Base-by-base conservation (phyloP, 2,329 filamentous ascomycete species). In the Epichloe sibirici region DNA sequence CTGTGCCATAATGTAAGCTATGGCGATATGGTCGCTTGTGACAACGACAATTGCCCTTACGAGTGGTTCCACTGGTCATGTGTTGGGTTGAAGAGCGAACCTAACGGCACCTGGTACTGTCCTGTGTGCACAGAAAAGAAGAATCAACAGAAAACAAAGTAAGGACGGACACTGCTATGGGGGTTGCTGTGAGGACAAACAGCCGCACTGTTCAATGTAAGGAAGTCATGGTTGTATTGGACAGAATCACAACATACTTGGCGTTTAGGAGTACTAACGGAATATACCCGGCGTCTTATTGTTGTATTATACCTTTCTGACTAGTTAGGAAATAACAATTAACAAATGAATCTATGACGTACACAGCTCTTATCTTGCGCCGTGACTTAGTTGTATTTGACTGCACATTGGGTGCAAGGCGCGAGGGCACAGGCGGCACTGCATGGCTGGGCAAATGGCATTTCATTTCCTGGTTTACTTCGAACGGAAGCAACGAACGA, bases 11-110 rank as follows among this genome's bases (percentile, higher is more conserved):
- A 86, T 61, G 85, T 90, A 58, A 89, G 85, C 67, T 90, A 87
- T 63, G 88, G 88, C 56, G 85, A 91, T 63, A 93, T 93, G 88
- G 87, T 93, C 57, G 88, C 86, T 34, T 93, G 88, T 71, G 88
- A 93, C 71, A 91, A 91, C 66, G 82, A 86, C 53, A 77, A 83
- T 58, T 93, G 88, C 68, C 82, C 83, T 46, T 87, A 81, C 63
- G 87, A 93, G 70, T 93, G 88, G 88, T 93, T 93, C 66, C 88
- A 93, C 69, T 93, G 87, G 85, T 82, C 74, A 44, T 86, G 82
- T 60, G 82, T 86, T 48, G 80, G 81, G 21, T 73, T 86, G 35
- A 84, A 82, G 67, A 83, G 77, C 60, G 82, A 85, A 64, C 82
- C 82, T 7, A 79, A 78, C 52, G 82, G 82, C 35, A 82, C 75